Conservation (phyloP, 495 filamentous ascomycete species). For the Beverwykella pulmonaria region DNA sequence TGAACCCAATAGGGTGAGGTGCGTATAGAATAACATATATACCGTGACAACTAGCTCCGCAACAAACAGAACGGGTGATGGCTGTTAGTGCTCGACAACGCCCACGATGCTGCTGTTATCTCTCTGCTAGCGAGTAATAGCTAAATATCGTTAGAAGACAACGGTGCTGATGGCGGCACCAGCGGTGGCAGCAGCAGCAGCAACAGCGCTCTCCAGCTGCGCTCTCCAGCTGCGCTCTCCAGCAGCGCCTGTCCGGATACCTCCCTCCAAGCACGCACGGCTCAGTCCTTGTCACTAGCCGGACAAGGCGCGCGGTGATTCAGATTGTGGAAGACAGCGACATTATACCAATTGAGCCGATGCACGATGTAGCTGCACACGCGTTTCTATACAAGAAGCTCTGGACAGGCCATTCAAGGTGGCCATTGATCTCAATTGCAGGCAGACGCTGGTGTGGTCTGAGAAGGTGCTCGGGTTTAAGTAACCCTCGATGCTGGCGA, state of each 20-base stretch:
- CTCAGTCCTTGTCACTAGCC: conserved; percentile 17
- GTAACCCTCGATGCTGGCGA: too few relatives aligned
- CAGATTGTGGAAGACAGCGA: conserved; percentile 44
- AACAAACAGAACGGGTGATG: conserved; percentile 5
- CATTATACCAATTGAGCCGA: conserved; percentile 48
- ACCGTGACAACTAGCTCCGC: conserved; percentile 11
- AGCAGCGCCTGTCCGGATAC: conserved; percentile 8
- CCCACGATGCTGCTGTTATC: conserved; percentile 7
- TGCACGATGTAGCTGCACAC: conserved; percentile 41
- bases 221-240: too few relatives aligned
- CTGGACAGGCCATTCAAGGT: too few relatives aligned
- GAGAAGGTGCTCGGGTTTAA: too few relatives aligned
- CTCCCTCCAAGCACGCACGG: conserved; percentile 23
- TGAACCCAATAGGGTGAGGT: too few relatives aligned
- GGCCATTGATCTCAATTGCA: too few relatives aligned
- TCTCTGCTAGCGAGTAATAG: background rate
- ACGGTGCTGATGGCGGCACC: background rate
- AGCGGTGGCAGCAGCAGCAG: conserved; percentile 2
- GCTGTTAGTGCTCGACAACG: conserved; percentile 12
- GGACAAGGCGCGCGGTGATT: conserved; percentile 19
- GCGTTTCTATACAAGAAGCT: conserved; percentile 49
- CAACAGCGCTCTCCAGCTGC: background rate
- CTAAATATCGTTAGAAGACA: background rate
- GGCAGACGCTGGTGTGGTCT: too few relatives aligned
- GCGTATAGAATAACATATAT: too few relatives aligned